Percentiles rank a stretch among this genome's conserved stretches.
phyloP scores from a whole-genome alignment of 345 rosid species.

The Populus pruinosa region DNA sequence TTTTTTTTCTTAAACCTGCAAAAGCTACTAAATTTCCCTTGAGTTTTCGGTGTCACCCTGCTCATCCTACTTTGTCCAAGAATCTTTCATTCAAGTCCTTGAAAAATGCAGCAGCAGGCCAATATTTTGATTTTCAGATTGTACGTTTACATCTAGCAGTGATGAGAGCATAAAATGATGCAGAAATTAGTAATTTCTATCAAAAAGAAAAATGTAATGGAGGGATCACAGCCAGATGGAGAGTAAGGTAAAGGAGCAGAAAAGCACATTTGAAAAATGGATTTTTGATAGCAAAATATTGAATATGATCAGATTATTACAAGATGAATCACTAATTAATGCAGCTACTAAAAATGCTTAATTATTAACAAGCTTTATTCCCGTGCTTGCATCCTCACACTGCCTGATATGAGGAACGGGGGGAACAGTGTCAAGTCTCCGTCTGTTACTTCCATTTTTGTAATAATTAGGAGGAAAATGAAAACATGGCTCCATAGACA shows the following conservation, averaged over 20 bases:
- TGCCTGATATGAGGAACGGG: not conserved
- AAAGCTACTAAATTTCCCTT: not conserved
- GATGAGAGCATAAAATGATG: not conserved
- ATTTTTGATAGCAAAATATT: not conserved
- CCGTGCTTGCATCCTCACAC: not conserved
- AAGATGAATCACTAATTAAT: not conserved
- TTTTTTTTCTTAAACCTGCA: no score
- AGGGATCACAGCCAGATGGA: not conserved
- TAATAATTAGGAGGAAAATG: not conserved
- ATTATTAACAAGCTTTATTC: not conserved
- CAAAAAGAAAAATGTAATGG: not conserved
- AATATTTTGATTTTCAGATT: not conserved
- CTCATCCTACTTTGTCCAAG: not conserved
- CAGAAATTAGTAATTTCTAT: not conserved
- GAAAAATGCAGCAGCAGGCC: not conserved
- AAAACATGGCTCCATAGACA: slow-evolving; percentile 7
- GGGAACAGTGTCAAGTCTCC: not conserved
- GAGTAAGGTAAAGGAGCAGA: not conserved
- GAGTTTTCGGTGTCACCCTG: not conserved
- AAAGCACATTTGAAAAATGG: not conserved
- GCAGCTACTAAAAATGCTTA: not conserved
- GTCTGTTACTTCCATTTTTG: not conserved
- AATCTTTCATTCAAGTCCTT: not conserved
- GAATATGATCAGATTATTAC: not conserved
- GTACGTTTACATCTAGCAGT: not conserved